Conservation (phyloP, 345 rosid genomes). For the Dovyalis caffra region DNA sequence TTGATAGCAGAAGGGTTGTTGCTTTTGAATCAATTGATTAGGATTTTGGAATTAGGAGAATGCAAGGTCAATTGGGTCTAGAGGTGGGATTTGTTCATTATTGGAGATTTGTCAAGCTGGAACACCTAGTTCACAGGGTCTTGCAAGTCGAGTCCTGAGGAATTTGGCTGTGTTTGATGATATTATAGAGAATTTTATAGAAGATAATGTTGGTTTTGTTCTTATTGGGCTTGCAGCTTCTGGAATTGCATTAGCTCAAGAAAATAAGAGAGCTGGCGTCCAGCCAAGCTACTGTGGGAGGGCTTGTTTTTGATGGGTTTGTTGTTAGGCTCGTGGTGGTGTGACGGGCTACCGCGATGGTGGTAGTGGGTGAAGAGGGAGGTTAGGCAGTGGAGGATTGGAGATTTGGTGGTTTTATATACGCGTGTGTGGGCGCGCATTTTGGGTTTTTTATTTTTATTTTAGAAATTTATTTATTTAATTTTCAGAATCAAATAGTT, state of each 20-base stretch:
- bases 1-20: slow-evolving; percentile 72
- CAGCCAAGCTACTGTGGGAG: slow-evolving; percentile 55
- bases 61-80: slow-evolving; percentile 74
- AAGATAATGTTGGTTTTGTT: slow-evolving; percentile 63
- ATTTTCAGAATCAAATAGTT: too few species aligned
- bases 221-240: slow-evolving; percentile 59
- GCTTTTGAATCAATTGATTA: slow-evolving; percentile 69
- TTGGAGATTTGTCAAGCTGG: slow-evolving; percentile 80
- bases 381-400: too few species aligned
- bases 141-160: slow-evolving; percentile 80
- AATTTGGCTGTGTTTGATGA: slow-evolving; percentile 61
- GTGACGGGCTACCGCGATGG: too few species aligned
- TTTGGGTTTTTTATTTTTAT: too few species aligned
- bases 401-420: too few species aligned
- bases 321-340: slow-evolving; percentile 44
- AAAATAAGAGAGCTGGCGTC: slow-evolving; percentile 63
- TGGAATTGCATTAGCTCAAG: slow-evolving; percentile 74
- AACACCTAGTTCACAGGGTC: slow-evolving; percentile 78
- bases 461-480: too few species aligned
- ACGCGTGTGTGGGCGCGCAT: too few species aligned
- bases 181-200: slow-evolving; percentile 63
- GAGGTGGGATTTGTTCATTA: slow-evolving; percentile 85
- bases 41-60: slow-evolving; percentile 86
- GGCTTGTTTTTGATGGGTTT: slow-evolving; percentile 62
- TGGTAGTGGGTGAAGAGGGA: too few species aligned